Evolutionary conservation across 805 yeast genomes (phyloP), one percentile per base, ranked within the genome.

Genomic region (Kuraishia cidri): DNA sequence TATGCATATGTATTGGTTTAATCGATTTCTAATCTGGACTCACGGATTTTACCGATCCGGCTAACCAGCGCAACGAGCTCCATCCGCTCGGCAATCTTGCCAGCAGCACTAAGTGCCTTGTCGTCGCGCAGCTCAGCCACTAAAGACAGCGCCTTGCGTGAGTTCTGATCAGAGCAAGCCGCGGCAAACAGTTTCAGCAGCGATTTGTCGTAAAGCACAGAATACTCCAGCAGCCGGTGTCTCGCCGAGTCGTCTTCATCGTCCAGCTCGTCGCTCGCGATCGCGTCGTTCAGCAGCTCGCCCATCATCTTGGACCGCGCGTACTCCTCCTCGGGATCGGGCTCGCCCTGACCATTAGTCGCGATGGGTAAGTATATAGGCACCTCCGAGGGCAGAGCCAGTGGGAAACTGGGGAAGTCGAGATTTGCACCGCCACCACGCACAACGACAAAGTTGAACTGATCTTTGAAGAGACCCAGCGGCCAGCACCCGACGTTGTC

Each of bases 401-500:
- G 57, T 10, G 97, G 97, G 47, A 85, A 76, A 3, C 75, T 72
- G 1, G 97, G 97, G 55, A 79, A 79, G 21, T 62, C 60, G 27
- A 47, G 52, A 9, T 27, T 33, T 19, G 27, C 26, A 29, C 53
- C 54, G 4, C 64, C 62, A 15, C 87, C 88, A 54, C 83, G 81
- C 39, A 85, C 69, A 14, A 85, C 67, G 33, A 86, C 67, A 54
- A 94, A 84, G 41, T 72, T 75, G 44, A 87, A 69, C 38, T 75
- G 72, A 37, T 82, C 87, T 32, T 67, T 69, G 37, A 74, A 70
- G 24, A 84, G 56, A 3, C 95, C 95, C 33, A 90, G 61, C 15
- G 97, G 97, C 97, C 97, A 87, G 43, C 80, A 78, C 34, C 68
- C 67, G 54, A 85, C 74, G 38, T 72, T 69, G 32, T 68, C 68